These are phyloP conservation scores for Closterium sp. DNA, from an alignment of 139 green algal species.

Conservation along the genomic window DNA sequence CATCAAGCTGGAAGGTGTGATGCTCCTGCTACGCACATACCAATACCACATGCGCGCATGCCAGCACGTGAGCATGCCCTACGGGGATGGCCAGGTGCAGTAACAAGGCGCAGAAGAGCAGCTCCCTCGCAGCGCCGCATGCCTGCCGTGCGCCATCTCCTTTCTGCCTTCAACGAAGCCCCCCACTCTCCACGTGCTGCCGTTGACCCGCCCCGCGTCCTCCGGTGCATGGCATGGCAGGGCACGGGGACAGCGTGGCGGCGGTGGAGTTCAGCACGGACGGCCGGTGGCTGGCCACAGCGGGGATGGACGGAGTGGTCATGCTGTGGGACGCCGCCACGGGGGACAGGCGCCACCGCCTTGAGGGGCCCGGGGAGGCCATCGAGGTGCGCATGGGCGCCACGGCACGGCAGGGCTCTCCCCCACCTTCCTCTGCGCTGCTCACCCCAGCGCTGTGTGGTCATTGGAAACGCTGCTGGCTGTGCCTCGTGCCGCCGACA, in stretches of 20 bases:
- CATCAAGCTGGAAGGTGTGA: neutral
- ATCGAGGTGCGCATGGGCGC: constrained; percentile 42
- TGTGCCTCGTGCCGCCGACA: neutral
- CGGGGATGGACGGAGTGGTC: constrained; percentile 77
- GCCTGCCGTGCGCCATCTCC: too few species aligned
- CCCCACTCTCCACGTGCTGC: neutral
- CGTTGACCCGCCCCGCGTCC: neutral
- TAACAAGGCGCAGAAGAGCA: too few species aligned
- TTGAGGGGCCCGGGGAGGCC: constrained; percentile 53
- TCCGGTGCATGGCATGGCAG: constrained; percentile 42
- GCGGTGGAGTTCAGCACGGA: constrained; percentile 72
- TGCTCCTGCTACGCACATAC: neutral
- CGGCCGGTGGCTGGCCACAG: constrained; percentile 76
- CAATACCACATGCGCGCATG: neutral
- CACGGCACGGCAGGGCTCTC: too few species aligned
- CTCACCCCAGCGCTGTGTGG: too few species aligned
- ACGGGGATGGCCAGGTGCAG: too few species aligned
- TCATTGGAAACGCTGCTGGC: neutral
- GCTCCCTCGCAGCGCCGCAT: too few species aligned
- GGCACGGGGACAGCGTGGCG: constrained; percentile 84
- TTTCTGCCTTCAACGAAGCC: too few species aligned
- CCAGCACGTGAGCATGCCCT: too few species aligned
- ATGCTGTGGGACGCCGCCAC: constrained; percentile 68
- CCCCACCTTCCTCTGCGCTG: too few species aligned
- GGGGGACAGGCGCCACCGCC: constrained; percentile 47